Conservation (phyloP, 129 eudicot genomes). For the Arctium minus region DNA sequence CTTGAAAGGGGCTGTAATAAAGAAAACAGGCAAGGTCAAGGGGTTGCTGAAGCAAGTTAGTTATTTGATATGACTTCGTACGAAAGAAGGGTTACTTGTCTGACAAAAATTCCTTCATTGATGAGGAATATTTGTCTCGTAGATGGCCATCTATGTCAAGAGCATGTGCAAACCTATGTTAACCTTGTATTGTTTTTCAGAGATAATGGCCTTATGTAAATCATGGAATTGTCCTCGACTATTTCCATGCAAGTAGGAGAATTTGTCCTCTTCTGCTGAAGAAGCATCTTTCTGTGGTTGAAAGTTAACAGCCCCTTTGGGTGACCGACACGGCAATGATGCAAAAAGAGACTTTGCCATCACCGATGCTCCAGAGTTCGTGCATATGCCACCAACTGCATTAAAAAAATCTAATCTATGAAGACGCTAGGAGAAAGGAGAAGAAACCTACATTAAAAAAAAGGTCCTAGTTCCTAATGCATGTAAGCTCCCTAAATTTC, state of each 20-base stretch:
- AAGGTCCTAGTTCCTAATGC: conserved; percentile 14
- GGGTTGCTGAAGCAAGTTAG: conserved; percentile 19
- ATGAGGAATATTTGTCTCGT: background rate
- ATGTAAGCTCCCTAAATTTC: conserved; percentile 12
- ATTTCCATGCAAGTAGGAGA: conserved; percentile 39
- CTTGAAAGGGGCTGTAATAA: conserved; percentile 82
- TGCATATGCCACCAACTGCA: conserved; percentile 83
- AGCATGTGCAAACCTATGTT: conserved; percentile 73
- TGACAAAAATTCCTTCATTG: background rate
- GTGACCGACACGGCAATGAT: conserved; percentile 44
- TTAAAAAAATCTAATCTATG: conserved; percentile 65
- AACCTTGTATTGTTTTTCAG: conserved; percentile 49
- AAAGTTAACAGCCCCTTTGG: conserved; percentile 34
- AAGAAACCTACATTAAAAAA: conserved; percentile 9
- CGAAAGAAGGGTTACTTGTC: conserved; percentile 2
- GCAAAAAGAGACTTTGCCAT: conserved; percentile 92
- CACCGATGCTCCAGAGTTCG: conserved; percentile 69
- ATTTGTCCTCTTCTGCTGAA: conserved; percentile 41
- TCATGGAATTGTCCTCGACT: conserved; percentile 48
- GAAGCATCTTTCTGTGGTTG: conserved; percentile 40
- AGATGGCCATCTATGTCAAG: conserved; percentile 26
- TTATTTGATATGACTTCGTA: conserved; percentile 2
- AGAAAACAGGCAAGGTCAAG: conserved; percentile 26
- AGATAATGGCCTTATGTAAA: conserved; percentile 40
- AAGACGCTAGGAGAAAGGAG: conserved; percentile 28